These are phyloP conservation scores for Rhodotorula sphaerocarpa DNA, from an alignment of 768 basidiomycete species.

Conservation along the genomic window DNA sequence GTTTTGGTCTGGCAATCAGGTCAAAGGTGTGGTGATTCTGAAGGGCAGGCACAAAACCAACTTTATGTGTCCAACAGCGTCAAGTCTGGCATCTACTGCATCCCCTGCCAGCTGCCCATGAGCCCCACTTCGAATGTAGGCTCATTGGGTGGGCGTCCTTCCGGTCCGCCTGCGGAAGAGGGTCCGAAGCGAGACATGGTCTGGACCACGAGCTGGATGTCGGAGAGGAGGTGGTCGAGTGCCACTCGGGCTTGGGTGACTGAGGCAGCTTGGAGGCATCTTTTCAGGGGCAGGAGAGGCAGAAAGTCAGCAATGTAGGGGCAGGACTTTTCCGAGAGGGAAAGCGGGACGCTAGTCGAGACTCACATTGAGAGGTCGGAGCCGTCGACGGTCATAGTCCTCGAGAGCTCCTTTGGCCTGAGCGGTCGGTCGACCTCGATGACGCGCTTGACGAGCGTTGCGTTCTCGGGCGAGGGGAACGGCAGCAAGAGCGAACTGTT, in stretches of 20 bases:
- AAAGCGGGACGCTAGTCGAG: background rate
- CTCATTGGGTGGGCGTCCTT: slow-evolving; percentile 3
- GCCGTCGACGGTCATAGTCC: slow-evolving; percentile 7
- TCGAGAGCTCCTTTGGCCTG: slow-evolving; percentile 11
- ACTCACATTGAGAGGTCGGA: slow-evolving; percentile 13
- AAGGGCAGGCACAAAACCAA: too few species aligned
- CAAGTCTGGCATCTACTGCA: background rate
- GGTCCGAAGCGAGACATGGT: slow-evolving; percentile 34
- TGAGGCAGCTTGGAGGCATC: slow-evolving; percentile 6
- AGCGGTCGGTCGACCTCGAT: slow-evolving; percentile 28
- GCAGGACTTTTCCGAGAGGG: too few species aligned
- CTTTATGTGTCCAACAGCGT: too few species aligned
- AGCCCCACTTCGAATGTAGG: slow-evolving; percentile 26
- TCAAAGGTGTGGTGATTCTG: too few species aligned
- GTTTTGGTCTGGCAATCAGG: too few species aligned
- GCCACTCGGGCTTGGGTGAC: slow-evolving; percentile 28
- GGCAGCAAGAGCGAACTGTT: slow-evolving; percentile 27
- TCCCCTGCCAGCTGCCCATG: slow-evolving; percentile 26
- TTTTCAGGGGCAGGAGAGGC: background rate
- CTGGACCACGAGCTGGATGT: slow-evolving; percentile 34
- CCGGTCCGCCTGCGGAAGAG: background rate
- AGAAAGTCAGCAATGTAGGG: background rate
- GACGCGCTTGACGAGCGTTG: slow-evolving; percentile 26
- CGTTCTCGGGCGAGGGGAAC: slow-evolving; percentile 17
- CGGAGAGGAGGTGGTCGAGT: slow-evolving; percentile 30